Conservation (phyloP, 73 alveolate species). For the Paramecium biaurelia region DNA sequence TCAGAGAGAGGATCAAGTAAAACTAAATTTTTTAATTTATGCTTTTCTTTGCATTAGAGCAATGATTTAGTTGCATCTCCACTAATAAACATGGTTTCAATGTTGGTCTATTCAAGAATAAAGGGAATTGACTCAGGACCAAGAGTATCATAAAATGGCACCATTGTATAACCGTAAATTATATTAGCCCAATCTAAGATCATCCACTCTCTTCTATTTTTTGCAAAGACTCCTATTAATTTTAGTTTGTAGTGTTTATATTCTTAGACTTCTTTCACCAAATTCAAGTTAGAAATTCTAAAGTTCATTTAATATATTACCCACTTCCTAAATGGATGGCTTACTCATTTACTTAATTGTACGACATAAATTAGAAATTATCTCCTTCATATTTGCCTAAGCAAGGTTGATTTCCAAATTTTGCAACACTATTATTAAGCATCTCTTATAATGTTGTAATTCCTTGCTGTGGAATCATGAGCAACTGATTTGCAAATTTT, state of each 20-base stretch:
- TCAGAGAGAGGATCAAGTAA: slow-evolving; percentile 22
- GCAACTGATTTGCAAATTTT: slow-evolving; percentile 55
- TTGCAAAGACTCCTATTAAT: slow-evolving; percentile 76
- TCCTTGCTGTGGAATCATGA: not conserved
- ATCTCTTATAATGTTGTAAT: slow-evolving; percentile 15
- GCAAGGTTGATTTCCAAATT: not conserved
- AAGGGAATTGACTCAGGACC: slow-evolving; percentile 64
- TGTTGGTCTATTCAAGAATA: slow-evolving; percentile 33
- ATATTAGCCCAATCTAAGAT: slow-evolving; percentile 74
- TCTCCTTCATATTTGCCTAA: slow-evolving; percentile 32
- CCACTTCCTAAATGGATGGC: not conserved
- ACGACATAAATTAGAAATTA: not conserved
- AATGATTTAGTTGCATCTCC: slow-evolving; percentile 37
- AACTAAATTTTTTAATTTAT: slow-evolving; percentile 43
- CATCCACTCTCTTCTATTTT: slow-evolving; percentile 85
- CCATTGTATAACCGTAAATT: slow-evolving; percentile 68
- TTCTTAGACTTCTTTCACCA: slow-evolving; percentile 14
- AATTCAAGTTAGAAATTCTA: not conserved
- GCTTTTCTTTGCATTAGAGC: not conserved
- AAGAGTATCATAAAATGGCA: slow-evolving; percentile 77
- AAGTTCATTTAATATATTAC: not conserved
- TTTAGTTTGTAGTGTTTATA: slow-evolving; percentile 14
- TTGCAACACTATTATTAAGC: not conserved
- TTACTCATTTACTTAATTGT: not conserved
- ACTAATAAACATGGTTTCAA: slow-evolving; percentile 46